A percentile compares a stretch with the other conserved stretches of the same genome.
phyloP scores from a whole-genome alignment of 805 yeast species.

The Alloascoidea hylecoeti region DNA sequence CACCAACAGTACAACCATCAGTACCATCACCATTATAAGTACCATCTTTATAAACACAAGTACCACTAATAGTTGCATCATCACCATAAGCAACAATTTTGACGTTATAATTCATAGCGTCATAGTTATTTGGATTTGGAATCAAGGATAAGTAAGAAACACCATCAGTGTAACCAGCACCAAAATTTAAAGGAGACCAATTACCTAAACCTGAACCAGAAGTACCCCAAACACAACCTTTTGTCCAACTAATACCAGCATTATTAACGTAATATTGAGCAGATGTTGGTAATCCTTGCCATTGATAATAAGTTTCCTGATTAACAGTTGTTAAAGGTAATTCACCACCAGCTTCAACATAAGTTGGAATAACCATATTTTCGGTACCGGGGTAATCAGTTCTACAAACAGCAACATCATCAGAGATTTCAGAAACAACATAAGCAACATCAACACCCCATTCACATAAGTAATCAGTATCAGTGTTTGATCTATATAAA shows the following conservation, averaged over 20 bases:
- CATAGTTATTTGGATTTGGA: constrained; percentile 61
- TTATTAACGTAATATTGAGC: constrained; percentile 67
- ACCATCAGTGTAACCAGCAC: constrained; percentile 57
- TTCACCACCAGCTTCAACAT: constrained; percentile 36
- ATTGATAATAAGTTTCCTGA: constrained; percentile 39
- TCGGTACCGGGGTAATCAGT: constrained; percentile 78
- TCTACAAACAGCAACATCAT: constrained; percentile 54
- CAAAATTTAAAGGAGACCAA: constrained; percentile 71
- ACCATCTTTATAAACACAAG: constrained; percentile 1
- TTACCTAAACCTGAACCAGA: constrained; percentile 49
- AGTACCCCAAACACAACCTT: constrained; percentile 64
- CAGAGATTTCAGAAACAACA: constrained; percentile 33
- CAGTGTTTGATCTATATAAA: constrained; percentile 44
- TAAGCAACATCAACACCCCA: constrained; percentile 45
- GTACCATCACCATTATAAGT: constrained; percentile 37
- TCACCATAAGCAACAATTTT: constrained; percentile 22
- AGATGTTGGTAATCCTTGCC: constrained; percentile 52
- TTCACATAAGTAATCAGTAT: constrained; percentile 41
- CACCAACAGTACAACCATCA: constrained; percentile 91
- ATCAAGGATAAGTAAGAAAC: constrained; percentile 55
- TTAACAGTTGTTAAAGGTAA: constrained; percentile 46
- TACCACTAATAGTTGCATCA: not conserved
- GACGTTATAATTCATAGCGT: constrained; percentile 26
- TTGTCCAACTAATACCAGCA: constrained; percentile 56
- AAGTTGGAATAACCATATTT: constrained; percentile 65